phyloP scores from a whole-genome alignment of 1,284 basidiomycete genomes.

The Leccinum ponderosum region DNA sequence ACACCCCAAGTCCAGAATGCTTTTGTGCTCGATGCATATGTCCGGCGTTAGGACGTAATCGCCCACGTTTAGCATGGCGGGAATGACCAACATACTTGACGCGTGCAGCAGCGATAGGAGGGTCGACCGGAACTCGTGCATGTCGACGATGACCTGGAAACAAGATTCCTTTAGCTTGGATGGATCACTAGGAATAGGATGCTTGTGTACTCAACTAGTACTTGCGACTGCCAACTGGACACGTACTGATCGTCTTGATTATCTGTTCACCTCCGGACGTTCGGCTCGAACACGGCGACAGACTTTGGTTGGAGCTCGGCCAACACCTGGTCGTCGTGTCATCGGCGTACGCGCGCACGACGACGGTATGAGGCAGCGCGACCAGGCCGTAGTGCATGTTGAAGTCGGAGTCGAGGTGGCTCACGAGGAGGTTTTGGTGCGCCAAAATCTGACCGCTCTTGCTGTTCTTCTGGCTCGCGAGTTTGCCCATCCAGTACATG shows the following conservation, averaged over 20 bases:
- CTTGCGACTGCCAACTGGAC: constrained; percentile 75
- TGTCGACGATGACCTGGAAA: constrained; percentile 87
- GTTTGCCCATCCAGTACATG: constrained; percentile 79
- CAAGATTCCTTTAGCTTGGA: neutral
- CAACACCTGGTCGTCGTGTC: constrained; percentile 88
- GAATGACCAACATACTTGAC: constrained; percentile 78
- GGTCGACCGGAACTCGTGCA: constrained; percentile 94
- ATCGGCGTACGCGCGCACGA: constrained; percentile 88
- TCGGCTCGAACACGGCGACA: constrained; percentile 95
- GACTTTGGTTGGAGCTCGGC: constrained; percentile 90
- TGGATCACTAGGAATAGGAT: constrained; percentile 35
- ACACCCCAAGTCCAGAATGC: constrained; percentile 85
- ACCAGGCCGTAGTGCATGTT: constrained; percentile 85
- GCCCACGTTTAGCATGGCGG: constrained; percentile 91
- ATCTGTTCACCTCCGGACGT: constrained; percentile 62
- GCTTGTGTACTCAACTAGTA: constrained; percentile 62
- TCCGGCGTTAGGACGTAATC: constrained; percentile 96
- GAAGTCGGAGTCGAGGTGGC: constrained; percentile 50
- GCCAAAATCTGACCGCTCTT: constrained; percentile 4
- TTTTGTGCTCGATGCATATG: constrained; percentile 96
- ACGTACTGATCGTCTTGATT: constrained; percentile 85
- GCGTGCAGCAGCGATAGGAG: constrained; percentile 91
- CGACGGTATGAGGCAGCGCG: constrained; percentile 75
- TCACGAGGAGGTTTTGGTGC: constrained; percentile 18
- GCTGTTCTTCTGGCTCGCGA: constrained; percentile 32